phyloP scores from a whole-genome alignment of 2,329 filamentous ascomycete genomes.

The Xylaria sp. region DNA sequence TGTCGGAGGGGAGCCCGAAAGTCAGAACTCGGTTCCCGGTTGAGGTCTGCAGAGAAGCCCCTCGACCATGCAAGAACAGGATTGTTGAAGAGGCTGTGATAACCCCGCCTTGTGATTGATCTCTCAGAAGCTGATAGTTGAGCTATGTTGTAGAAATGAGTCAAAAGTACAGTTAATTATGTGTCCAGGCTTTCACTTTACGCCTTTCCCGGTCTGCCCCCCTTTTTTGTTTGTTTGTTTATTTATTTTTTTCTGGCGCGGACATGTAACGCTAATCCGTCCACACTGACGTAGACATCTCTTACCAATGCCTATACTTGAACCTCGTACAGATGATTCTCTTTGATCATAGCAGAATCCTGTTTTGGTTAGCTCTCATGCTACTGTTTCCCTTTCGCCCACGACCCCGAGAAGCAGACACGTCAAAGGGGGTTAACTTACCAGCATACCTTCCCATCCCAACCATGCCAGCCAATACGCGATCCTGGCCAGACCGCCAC shows the following conservation, averaged over 20 bases:
- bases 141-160: too few species aligned
- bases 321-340: constrained; percentile 40
- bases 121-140: too few species aligned
- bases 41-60: not conserved
- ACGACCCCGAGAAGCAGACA: not conserved
- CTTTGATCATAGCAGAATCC: constrained; percentile 42
- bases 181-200: not conserved
- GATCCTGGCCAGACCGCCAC: constrained; percentile 44
- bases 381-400: not conserved
- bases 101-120: not conserved
- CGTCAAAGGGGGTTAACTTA: constrained; percentile 36
- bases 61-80: not conserved
- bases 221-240: not conserved
- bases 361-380: constrained; percentile 30
- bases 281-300: not conserved
- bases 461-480: constrained; percentile 48
- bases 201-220: too few species aligned
- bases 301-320: not conserved
- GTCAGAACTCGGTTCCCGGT: not conserved
- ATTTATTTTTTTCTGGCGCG: not conserved
- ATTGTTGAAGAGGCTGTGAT: too few species aligned
- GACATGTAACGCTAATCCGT: not conserved
- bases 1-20: not conserved
- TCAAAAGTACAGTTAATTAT: too few species aligned
- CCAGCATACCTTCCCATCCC: constrained; percentile 50